Evolutionary conservation across 768 basidiomycete genomes (phyloP).

Genomic region (Hortiboletus flavorubellus): DNA sequence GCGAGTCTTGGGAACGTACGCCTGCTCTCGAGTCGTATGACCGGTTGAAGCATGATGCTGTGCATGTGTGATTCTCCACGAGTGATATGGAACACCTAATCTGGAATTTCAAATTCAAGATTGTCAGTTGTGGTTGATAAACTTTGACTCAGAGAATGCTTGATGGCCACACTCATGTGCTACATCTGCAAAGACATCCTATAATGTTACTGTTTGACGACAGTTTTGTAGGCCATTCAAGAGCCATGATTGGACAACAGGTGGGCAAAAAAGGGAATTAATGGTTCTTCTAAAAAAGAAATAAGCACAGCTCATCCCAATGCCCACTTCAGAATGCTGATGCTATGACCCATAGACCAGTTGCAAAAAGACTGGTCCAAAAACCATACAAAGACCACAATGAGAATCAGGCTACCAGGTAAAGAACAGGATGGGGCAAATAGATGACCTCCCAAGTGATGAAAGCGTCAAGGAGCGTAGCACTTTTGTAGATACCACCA

Average conservation of each 20-base stretch:
- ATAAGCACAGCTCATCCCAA: no score
- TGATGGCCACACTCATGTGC: constrained; percentile 97
- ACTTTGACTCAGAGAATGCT: constrained; percentile 90
- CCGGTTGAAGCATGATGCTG: constrained; percentile 95
- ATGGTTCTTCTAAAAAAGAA: no score
- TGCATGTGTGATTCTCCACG: constrained; percentile 92
- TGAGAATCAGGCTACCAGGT: constrained; percentile 57
- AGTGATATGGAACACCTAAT: constrained; percentile 93
- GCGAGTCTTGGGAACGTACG: constrained; percentile 89
- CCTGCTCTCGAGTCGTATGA: constrained; percentile 93
- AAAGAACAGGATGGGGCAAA: constrained; percentile 59
- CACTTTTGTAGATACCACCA: constrained; percentile 60
- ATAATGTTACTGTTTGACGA: no score
- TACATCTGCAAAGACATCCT: no score
- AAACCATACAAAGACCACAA: constrained; percentile 84
- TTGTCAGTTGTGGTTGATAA: constrained; percentile 66
- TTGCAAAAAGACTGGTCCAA: constrained; percentile 78
- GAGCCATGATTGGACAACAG: no score
- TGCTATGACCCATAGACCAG: constrained; percentile 96
- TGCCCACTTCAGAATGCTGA: no score
- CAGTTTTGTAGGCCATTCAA: no score
- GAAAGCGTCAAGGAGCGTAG: constrained; percentile 60
- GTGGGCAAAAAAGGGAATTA: no score
- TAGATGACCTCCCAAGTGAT: constrained; percentile 52
- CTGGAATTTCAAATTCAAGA: constrained; percentile 37